Evolutionary conservation across 257 asterid genomes (phyloP).

Genomic region (Solanum sejunctum): DNA sequence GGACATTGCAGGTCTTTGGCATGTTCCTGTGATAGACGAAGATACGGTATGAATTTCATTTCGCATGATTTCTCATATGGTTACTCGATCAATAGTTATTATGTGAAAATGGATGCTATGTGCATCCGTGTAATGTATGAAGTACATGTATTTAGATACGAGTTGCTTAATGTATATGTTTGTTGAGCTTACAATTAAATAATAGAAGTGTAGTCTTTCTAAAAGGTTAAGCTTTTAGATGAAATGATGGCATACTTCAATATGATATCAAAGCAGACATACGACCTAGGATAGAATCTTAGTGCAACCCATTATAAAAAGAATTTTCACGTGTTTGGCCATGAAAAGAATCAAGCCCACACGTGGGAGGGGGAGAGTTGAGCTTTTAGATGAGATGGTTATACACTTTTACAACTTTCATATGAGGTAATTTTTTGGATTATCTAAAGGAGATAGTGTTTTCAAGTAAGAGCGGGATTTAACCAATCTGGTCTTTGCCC

Average conservation of each 20-base stretch:
- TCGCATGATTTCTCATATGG: neutral
- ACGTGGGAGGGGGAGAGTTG: neutral
- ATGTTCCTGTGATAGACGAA: conserved; percentile 11
- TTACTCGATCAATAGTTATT: too few species aligned
- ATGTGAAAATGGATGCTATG: neutral
- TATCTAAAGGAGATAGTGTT: neutral
- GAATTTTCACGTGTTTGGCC: neutral
- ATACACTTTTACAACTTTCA: neutral
- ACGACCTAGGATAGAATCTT: neutral
- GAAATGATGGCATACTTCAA: neutral
- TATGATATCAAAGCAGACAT: neutral
- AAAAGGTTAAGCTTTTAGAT: neutral
- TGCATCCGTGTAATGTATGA: neutral
- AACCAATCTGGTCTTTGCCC: neutral
- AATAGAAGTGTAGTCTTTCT: neutral
- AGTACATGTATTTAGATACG: neutral
- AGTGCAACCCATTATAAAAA: neutral
- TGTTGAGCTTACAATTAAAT: too few species aligned
- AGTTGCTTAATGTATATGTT: neutral
- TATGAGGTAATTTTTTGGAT: neutral
- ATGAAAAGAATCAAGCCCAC: neutral
- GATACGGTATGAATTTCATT: conserved; percentile 21
- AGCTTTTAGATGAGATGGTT: neutral
- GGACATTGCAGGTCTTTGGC: conserved; percentile 7
- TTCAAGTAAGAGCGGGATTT: neutral